Base-by-base conservation (phyloP, 257 asterid species). In the Solanum corneliomulleri region DNA sequence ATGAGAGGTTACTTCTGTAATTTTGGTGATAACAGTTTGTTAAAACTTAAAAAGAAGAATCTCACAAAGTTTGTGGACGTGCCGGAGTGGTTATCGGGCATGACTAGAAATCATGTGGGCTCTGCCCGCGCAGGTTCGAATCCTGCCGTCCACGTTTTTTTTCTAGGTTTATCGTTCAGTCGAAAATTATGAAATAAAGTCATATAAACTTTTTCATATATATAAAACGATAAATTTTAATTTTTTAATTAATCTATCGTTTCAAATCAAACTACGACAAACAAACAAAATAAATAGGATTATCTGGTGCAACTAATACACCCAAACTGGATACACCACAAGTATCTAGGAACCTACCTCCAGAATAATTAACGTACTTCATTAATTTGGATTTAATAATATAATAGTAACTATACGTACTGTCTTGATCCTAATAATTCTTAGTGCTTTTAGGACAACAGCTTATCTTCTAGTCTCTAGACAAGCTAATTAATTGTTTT, bases 81-180 rank as follows among this genome's bases (percentile, higher is more conserved):
- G 88, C 88, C 88, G 87, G 87, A 84, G 78, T 84, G 87, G 83
- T 75, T 58, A 77, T 45, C 70, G 88, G 90, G 80, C 86, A 85
- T 76, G 37, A 35, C 83, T 33, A 35, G 78, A 88, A 85, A 78
- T 76, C 58, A 64, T 64, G 70, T 78, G 81, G 66, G 86, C 83
- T 68, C 44, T 88, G 86, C 88, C 90, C 90, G 83, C 88, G 86
- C 90, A 88, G 86, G 88, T 69, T 88, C 88, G 90, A 88, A 88
- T 85, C 78, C 86, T 88, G 77, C 88, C 86, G 89, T 76, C 56
- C 87, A 83, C 87, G 87, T 2, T 14, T 41, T 23, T 13, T 47
- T 5, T 49, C 39, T 6, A 35, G 6, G 39, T 15, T 52, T 52
- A 52, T 52, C 56, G 7, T 13, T 45, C 12, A 13, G 16, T 13